Conservation (phyloP, 306 rosid genomes). For the Lablab purpureus region DNA sequence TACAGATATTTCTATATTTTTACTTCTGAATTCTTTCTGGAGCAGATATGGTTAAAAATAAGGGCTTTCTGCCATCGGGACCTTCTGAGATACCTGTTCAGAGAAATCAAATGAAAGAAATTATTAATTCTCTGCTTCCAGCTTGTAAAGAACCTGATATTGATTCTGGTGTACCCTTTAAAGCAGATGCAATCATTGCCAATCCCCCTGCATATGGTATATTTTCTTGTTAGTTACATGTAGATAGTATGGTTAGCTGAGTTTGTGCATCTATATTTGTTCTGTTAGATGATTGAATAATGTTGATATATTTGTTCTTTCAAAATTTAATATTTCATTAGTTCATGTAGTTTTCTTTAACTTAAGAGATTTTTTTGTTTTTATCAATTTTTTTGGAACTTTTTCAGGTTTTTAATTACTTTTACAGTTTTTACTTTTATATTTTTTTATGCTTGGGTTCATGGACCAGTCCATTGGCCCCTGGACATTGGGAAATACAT, state of each 20-base stretch:
- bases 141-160: constrained; percentile 95
- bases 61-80: constrained; percentile 98
- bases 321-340: too few species aligned
- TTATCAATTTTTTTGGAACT: too few species aligned
- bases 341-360: too few species aligned
- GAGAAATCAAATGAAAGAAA: constrained; percentile 93
- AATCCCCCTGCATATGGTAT: constrained; percentile 99
- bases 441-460: too few species aligned
- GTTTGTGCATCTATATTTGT: constrained; percentile 22
- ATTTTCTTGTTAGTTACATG: constrained; percentile 23
- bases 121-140: constrained; percentile 81
- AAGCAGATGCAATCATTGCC: constrained; percentile 96
- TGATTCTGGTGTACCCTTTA: constrained; percentile 78
- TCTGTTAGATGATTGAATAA: too few species aligned
- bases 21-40: constrained; percentile 39
- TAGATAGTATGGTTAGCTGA: constrained; percentile 21
- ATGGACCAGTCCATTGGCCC: too few species aligned
- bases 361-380: too few species aligned
- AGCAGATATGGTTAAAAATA: constrained; percentile 98
- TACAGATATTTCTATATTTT: constrained; percentile 24
- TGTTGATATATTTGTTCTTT: not conserved
- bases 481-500: too few species aligned
- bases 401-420: too few species aligned
- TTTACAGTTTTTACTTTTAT: too few species aligned
- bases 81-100: constrained; percentile 96